These are phyloP conservation scores for Bipolaris gigantea DNA, from an alignment of 2,329 filamentous ascomycete genomes.

Conservation along the genomic window DNA sequence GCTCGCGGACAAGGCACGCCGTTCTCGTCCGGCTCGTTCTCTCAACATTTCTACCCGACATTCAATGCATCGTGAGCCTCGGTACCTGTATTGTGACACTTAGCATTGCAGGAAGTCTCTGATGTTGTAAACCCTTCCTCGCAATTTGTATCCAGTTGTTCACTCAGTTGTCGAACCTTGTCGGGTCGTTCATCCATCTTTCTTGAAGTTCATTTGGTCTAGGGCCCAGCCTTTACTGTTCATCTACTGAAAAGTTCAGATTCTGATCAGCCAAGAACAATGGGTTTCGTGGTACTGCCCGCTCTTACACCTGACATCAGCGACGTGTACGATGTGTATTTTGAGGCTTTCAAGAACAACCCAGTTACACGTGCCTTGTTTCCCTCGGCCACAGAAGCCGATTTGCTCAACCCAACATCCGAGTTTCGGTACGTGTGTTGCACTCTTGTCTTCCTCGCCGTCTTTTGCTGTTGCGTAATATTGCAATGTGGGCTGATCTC, in stretches of 20 bases:
- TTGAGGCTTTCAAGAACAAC: constrained; percentile 50
- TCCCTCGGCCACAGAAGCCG: constrained; percentile 32
- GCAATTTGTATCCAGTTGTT: not conserved
- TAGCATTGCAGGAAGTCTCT: not conserved
- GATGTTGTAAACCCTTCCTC: not conserved
- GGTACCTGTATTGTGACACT: not conserved
- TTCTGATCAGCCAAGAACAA: constrained; percentile 2
- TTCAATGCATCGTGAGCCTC: constrained; percentile 1
- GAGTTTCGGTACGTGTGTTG: constrained; percentile 27
- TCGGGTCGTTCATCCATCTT: not conserved
- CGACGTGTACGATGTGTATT: constrained; percentile 53
- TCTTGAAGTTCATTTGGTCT: not conserved
- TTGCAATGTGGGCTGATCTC: constrained; percentile 8
- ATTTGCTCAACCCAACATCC: constrained; percentile 24
- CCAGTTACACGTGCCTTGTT: constrained; percentile 51
- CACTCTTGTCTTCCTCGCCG: not conserved
- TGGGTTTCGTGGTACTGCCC: constrained; percentile 49
- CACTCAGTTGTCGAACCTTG: not conserved
- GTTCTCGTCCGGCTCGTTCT: not conserved
- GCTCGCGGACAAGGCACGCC: not conserved
- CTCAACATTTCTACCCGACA: constrained; percentile 2
- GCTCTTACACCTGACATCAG: constrained; percentile 53
- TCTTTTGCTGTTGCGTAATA: not conserved
- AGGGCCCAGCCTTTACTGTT: not conserved
- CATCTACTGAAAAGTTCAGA: not conserved